phyloP scores from a whole-genome alignment of 371 early-diverging fungal species.

The Actinomortierella wolfii region DNA sequence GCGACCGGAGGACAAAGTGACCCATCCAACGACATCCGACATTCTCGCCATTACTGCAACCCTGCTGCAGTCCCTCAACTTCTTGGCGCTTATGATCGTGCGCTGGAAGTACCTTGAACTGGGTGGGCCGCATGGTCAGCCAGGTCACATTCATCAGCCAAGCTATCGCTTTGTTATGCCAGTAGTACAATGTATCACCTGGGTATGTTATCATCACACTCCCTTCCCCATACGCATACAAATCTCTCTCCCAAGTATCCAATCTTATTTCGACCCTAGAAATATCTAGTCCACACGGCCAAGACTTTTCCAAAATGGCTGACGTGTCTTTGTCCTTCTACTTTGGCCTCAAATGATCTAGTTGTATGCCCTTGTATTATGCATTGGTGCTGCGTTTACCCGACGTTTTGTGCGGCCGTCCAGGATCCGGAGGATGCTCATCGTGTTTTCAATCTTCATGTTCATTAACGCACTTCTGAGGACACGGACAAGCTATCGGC shows the following conservation, averaged over 20 bases:
- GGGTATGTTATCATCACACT: slow-evolving; percentile 15
- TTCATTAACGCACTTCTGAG: slow-evolving; percentile 24
- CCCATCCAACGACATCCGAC: slow-evolving; percentile 39
- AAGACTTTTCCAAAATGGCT: too few relatives aligned
- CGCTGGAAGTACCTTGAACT: slow-evolving; percentile 40
- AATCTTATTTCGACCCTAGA: too few relatives aligned
- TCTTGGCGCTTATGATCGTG: slow-evolving; percentile 27
- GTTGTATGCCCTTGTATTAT: slow-evolving; percentile 38
- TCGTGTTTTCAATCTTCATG: slow-evolving; percentile 29
- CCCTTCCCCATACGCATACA: too few relatives aligned
- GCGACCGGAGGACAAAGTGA: slow-evolving; percentile 33
- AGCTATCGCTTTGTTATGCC: slow-evolving; percentile 40
- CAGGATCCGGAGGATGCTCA: slow-evolving; percentile 40
- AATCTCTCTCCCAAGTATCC: too few relatives aligned
- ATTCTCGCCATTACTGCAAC: slow-evolving; percentile 26
- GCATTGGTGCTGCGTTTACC: slow-evolving; percentile 38
- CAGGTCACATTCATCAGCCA: slow-evolving; percentile 40
- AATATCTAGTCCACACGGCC: too few relatives aligned
- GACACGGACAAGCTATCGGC: slow-evolving; percentile 19
- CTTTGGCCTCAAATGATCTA: slow-evolving; percentile 4
- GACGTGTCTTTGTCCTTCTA: neutral
- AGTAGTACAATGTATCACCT: slow-evolving; percentile 30
- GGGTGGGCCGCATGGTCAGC: slow-evolving; percentile 36
- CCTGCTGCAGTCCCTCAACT: slow-evolving; percentile 27
- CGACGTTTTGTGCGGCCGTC: slow-evolving; percentile 40